phyloP scores from a whole-genome alignment of 192 early-diverging fungal genomes.

The Mycoemilia scoparia region DNA sequence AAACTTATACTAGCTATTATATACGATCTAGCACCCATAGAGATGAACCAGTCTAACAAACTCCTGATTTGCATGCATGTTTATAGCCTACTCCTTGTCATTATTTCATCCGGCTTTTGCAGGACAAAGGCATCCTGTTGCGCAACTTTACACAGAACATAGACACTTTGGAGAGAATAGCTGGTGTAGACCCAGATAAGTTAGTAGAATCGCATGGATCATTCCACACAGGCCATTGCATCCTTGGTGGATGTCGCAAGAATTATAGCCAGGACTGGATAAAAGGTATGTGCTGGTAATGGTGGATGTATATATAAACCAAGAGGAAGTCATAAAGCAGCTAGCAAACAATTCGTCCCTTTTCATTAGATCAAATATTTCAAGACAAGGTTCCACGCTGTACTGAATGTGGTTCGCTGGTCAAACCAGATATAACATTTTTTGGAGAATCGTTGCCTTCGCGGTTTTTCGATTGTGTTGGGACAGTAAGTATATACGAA shows the following conservation, averaged over 20 bases:
- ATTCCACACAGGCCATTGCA: constrained; percentile 67
- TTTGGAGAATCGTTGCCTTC: constrained; percentile 80
- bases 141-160: constrained; percentile 94
- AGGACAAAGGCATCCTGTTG: constrained; percentile 46
- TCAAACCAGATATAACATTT: constrained; percentile 94
- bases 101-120: constrained; percentile 68
- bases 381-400: constrained; percentile 50
- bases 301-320: no score
- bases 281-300: no score
- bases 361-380: constrained; percentile 35
- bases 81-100: constrained; percentile 76
- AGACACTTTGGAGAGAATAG: constrained; percentile 77
- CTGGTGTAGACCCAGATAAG: constrained; percentile 46
- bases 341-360: no score
- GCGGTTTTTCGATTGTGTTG: constrained; percentile 42
- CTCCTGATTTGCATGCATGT: no score
- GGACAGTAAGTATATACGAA: no score
- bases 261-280: constrained; percentile 22
- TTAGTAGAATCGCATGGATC: constrained; percentile 92
- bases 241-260: constrained; percentile 21
- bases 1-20: background rate
- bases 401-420: constrained; percentile 35
- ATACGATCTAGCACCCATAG: no score
- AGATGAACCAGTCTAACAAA: background rate
- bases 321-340: no score